phyloP scores from a whole-genome alignment of 1,284 basidiomycete species.

The Phellinidium pouzarii region DNA sequence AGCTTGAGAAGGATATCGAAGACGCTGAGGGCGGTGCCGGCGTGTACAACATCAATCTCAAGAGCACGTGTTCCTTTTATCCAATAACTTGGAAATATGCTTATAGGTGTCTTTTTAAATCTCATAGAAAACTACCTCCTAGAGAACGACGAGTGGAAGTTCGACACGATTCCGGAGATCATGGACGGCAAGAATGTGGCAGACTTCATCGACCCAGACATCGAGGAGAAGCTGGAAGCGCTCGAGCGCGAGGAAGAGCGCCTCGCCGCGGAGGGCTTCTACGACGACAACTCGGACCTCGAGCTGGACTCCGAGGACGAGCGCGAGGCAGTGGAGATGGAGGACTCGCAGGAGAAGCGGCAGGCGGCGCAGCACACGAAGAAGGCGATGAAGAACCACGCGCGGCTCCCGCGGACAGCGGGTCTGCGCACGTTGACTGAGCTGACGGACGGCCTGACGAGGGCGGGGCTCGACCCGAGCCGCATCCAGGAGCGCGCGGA shows the following conservation, averaged over 20 bases:
- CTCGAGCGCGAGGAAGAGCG: slow-evolving; percentile 96
- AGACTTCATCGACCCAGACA: slow-evolving; percentile 99
- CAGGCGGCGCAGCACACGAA: slow-evolving; percentile 74
- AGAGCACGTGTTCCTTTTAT: slow-evolving; percentile 48
- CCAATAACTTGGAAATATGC: neutral
- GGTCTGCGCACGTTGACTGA: slow-evolving; percentile 84
- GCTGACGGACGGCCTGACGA: slow-evolving; percentile 75
- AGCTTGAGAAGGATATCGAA: slow-evolving; percentile 76
- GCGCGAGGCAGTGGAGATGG: slow-evolving; percentile 66
- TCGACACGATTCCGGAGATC: slow-evolving; percentile 93
- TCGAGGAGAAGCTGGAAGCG: slow-evolving; percentile 92
- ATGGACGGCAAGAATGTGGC: slow-evolving; percentile 98
- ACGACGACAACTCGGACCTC: slow-evolving; percentile 83
- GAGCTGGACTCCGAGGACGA: slow-evolving; percentile 94
- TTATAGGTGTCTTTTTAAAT: slow-evolving; percentile 16
- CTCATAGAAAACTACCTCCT: slow-evolving; percentile 92
- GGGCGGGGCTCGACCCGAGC: slow-evolving; percentile 85
- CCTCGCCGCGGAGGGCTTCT: slow-evolving; percentile 91
- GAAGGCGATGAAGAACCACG: slow-evolving; percentile 83
- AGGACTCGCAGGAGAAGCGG: slow-evolving; percentile 67
- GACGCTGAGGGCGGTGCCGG: slow-evolving; percentile 80
- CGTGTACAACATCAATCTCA: slow-evolving; percentile 85
- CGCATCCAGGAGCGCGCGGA: slow-evolving; percentile 84
- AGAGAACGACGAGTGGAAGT: slow-evolving; percentile 90
- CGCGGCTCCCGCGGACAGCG: slow-evolving; percentile 81